Conservation (phyloP, 805 yeast species). For the Saturnispora mendoncae region DNA sequence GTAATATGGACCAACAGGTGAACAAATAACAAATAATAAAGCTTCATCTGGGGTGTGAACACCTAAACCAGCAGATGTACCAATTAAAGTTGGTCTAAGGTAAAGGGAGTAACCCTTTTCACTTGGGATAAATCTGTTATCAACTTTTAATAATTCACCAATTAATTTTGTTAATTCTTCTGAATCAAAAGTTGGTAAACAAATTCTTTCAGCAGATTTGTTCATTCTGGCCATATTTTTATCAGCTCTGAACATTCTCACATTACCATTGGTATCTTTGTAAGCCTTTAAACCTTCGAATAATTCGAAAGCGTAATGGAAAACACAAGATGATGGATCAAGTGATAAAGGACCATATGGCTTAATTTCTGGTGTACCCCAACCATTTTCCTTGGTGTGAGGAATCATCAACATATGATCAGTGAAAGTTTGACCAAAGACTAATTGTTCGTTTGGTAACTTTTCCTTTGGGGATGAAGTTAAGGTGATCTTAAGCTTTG, state of each 20-base stretch:
- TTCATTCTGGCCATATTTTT: slow-evolving; percentile 90
- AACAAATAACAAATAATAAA: slow-evolving; percentile 73
- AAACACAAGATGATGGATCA: slow-evolving; percentile 85
- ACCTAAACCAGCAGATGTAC: slow-evolving; percentile 84
- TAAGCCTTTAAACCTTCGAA: slow-evolving; percentile 97
- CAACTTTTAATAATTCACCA: slow-evolving; percentile 66
- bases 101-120: slow-evolving; percentile 87
- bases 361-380: slow-evolving; percentile 82
- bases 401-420: slow-evolving; percentile 83
- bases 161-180: slow-evolving; percentile 70
- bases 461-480: slow-evolving; percentile 43
- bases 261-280: slow-evolving; percentile 48
- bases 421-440: slow-evolving; percentile 71
- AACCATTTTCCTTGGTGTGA: slow-evolving; percentile 71
- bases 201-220: slow-evolving; percentile 78
- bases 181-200: slow-evolving; percentile 77
- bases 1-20: slow-evolving; percentile 97
- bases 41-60: slow-evolving; percentile 79
- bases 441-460: slow-evolving; percentile 52
- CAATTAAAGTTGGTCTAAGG: slow-evolving; percentile 91
- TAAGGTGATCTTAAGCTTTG: slow-evolving; percentile 42
- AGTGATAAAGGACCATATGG: slow-evolving; percentile 71
- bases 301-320: slow-evolving; percentile 91
- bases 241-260: slow-evolving; percentile 85
- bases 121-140: slow-evolving; percentile 70